Evolutionary conservation across 2,329 filamentous ascomycete species (phyloP).

Genomic region (Fonsecaea multimorphosa): DNA sequence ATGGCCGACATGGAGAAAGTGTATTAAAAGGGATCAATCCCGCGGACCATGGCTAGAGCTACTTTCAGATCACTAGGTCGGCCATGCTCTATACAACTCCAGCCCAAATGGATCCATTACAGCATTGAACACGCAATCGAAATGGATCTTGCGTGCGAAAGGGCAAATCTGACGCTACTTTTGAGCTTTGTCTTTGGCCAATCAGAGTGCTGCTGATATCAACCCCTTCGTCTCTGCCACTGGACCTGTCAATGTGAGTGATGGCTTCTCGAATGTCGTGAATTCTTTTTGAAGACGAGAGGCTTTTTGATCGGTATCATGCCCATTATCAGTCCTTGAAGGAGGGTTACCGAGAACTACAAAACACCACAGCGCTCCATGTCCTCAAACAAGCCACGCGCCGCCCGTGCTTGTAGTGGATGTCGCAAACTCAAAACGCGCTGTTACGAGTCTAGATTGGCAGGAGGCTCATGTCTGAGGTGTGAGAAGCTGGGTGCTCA

Average conservation of each 20-base stretch:
- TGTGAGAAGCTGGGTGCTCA: slow-evolving; percentile 47
- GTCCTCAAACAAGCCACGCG: slow-evolving; percentile 5
- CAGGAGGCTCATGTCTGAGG: slow-evolving; percentile 45
- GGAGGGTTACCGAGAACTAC: neutral
- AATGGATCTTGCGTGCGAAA: neutral
- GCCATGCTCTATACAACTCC: neutral
- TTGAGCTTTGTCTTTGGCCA: neutral
- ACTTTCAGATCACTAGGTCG: neutral
- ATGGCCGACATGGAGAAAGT: neutral
- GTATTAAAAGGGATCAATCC: neutral
- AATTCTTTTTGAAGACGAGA: neutral
- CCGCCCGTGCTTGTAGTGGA: slow-evolving; percentile 42
- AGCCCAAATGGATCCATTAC: neutral
- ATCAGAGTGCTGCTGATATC: neutral
- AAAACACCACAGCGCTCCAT: neutral
- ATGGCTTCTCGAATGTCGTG: neutral
- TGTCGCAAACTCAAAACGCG: slow-evolving; percentile 53
- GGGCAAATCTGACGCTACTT: neutral
- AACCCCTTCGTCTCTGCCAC: neutral
- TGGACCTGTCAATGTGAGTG: neutral
- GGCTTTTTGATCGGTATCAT: neutral
- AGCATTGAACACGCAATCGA: neutral
- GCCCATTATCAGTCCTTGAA: neutral
- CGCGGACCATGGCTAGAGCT: neutral
- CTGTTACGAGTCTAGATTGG: slow-evolving; percentile 47